Conservation (phyloP, 2,329 filamentous ascomycete species). For the Venturia pyrina region DNA sequence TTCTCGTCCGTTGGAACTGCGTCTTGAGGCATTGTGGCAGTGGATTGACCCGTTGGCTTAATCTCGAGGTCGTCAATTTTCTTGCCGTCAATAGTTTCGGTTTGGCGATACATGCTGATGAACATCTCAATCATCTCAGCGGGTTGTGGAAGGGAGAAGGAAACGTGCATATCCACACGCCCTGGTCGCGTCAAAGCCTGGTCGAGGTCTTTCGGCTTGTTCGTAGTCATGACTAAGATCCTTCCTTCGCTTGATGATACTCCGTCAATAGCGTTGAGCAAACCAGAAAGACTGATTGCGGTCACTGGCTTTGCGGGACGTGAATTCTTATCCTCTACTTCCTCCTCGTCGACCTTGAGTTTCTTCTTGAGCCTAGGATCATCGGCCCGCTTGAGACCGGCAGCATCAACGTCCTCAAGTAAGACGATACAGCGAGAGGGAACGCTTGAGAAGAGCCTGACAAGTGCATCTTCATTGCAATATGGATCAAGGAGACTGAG, state of each 20-base stretch:
- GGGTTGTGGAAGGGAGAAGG: conserved; percentile 8
- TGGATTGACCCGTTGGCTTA: not conserved
- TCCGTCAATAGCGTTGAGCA: conserved; percentile 21
- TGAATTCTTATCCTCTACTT: not conserved
- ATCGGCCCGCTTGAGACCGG: conserved; percentile 9
- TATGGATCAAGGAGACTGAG: conserved; percentile 45
- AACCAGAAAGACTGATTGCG: conserved; percentile 15
- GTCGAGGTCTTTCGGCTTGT: conserved; percentile 20
- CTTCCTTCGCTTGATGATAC: conserved; percentile 17
- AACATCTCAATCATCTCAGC: conserved; percentile 5
- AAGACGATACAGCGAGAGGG: conserved; percentile 44
- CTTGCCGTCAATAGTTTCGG: conserved; percentile 13
- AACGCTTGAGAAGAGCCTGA: conserved; percentile 49
- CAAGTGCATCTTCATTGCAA: conserved; percentile 57
- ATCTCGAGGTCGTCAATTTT: not conserved
- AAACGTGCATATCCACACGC: conserved; percentile 17
- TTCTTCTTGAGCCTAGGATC: not conserved
- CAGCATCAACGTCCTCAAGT: conserved; percentile 12
- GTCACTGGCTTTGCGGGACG: not conserved
- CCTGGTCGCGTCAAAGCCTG: conserved; percentile 18
- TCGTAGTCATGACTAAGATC: conserved; percentile 23
- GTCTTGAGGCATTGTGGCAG: not conserved
- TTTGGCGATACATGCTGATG: conserved; percentile 11
- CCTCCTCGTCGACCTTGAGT: not conserved
- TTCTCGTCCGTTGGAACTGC: not conserved